A percentile compares a stretch with the other conserved stretches of the same genome.
Evolutionary conservation across 1,139 yeast genomes (phyloP).

Genomic region (Debaryomyces sp.): DNA sequence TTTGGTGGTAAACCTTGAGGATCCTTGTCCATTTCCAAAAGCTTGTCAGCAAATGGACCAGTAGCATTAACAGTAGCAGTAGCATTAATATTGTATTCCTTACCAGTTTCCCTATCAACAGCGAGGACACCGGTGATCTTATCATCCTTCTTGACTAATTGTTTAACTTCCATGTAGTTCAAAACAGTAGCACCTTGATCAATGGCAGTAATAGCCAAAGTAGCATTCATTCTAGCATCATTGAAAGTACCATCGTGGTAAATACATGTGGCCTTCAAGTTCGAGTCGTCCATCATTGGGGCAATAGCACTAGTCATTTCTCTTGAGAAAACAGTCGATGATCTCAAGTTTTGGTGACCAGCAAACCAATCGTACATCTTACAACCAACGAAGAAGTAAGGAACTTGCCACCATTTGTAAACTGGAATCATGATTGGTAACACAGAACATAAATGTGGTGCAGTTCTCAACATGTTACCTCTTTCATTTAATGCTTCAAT

Average conservation of each 20-base stretch:
- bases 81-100: slow-evolving; percentile 60
- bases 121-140: slow-evolving; percentile 78
- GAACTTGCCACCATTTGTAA: slow-evolving; percentile 94
- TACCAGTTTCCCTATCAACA: slow-evolving; percentile 72
- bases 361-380: slow-evolving; percentile 94
- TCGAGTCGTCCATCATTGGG: slow-evolving; percentile 82
- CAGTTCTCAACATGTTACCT: slow-evolving; percentile 84
- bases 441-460: slow-evolving; percentile 87
- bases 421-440: slow-evolving; percentile 95
- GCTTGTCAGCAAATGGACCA: slow-evolving; percentile 86
- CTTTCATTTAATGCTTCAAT: slow-evolving; percentile 94
- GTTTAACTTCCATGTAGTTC: slow-evolving; percentile 83
- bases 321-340: slow-evolving; percentile 73
- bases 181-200: slow-evolving; percentile 88
- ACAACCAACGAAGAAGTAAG: slow-evolving; percentile 91
- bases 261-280: slow-evolving; percentile 86
- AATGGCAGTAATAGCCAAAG: slow-evolving; percentile 84
- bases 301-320: slow-evolving; percentile 73
- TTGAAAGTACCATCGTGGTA: slow-evolving; percentile 96
- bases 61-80: slow-evolving; percentile 89
- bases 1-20: slow-evolving; percentile 66
- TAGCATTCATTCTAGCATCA: slow-evolving; percentile 87
- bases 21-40: slow-evolving; percentile 84
- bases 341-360: slow-evolving; percentile 81
- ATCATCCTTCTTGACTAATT: slow-evolving; percentile 65